Evolutionary conservation across 1,284 basidiomycete species (phyloP).

Genomic region (Leccinum olivaceoglutinosum): DNA sequence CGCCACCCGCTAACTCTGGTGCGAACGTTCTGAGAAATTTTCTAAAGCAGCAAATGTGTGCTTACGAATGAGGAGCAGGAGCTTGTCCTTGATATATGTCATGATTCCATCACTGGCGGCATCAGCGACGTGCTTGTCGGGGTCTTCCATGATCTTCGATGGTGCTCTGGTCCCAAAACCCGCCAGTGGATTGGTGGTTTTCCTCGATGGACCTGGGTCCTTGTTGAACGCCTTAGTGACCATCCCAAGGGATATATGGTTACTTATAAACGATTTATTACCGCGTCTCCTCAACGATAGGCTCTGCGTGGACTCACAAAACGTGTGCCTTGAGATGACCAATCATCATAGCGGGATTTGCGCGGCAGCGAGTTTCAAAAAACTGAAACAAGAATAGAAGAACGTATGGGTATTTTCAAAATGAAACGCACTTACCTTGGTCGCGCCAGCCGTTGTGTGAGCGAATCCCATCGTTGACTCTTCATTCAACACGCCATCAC

Average conservation of each 20-base stretch:
- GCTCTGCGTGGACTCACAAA: no score
- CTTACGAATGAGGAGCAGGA: not conserved
- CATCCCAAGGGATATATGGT: no score
- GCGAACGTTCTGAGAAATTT: not conserved
- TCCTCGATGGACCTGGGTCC: not conserved
- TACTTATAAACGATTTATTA: no score
- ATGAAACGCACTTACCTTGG: not conserved
- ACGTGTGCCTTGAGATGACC: no score
- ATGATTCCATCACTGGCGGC: not conserved
- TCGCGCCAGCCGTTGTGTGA: constrained; percentile 1
- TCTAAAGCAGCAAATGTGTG: not conserved
- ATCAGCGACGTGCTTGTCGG: not conserved
- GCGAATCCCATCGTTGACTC: not conserved
- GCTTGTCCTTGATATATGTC: not conserved
- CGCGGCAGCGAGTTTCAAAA: no score
- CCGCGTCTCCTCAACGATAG: no score
- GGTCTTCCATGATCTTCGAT: not conserved
- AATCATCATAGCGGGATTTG: no score
- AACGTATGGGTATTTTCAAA: not conserved
- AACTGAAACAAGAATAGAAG: not conserved
- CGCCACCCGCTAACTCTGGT: not conserved
- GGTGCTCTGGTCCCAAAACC: not conserved
- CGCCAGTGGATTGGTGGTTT: not conserved
- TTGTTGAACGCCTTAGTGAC: not conserved
- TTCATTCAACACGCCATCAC: constrained; percentile 1